Evolutionary conservation across 163 green algal genomes (phyloP).

Genomic region (Chlamydomonas reinhardtii): DNA sequence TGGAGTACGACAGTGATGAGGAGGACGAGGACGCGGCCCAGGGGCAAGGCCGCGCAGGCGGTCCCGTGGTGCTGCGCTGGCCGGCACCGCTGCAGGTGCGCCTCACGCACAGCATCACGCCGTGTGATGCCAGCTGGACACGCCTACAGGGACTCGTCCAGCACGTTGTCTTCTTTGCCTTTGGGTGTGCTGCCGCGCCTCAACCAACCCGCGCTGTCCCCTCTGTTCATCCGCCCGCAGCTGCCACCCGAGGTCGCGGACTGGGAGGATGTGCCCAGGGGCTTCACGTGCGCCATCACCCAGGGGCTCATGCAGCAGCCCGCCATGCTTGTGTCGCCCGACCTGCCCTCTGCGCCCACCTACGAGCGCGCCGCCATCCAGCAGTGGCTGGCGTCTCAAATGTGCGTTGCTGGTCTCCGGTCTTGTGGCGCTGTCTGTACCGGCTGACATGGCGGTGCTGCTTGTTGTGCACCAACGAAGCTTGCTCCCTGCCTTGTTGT

Average conservation of each 20-base stretch:
- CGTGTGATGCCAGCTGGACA: too few relatives aligned
- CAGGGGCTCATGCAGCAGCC: slow-evolving; percentile 36
- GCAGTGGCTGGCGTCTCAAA: slow-evolving; percentile 37
- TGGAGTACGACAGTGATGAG: slow-evolving; percentile 7
- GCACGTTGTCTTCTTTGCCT: too few relatives aligned
- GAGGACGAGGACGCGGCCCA: slow-evolving; percentile 10
- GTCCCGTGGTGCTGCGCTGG: slow-evolving; percentile 16
- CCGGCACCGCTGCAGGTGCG: slow-evolving; percentile 32
- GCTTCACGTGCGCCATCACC: slow-evolving; percentile 50
- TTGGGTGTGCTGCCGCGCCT: too few relatives aligned
- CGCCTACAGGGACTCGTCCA: too few relatives aligned
- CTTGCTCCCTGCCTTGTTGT: too few relatives aligned
- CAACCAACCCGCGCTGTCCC: not conserved
- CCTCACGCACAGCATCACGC: too few relatives aligned
- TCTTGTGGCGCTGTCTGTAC: too few relatives aligned
- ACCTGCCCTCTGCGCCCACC: slow-evolving; percentile 32
- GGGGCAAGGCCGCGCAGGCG: not conserved
- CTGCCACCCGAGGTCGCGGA: not conserved
- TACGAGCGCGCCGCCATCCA: slow-evolving; percentile 33
- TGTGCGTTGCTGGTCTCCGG: not conserved
- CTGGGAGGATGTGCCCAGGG: slow-evolving; percentile 42
- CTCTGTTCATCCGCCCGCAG: not conserved
- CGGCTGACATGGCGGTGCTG: too few relatives aligned
- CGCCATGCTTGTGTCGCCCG: slow-evolving; percentile 34
- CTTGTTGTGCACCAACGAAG: too few relatives aligned